Conservation (phyloP, 2,329 filamentous ascomycete species). For the Aureobasidium sp. region DNA sequence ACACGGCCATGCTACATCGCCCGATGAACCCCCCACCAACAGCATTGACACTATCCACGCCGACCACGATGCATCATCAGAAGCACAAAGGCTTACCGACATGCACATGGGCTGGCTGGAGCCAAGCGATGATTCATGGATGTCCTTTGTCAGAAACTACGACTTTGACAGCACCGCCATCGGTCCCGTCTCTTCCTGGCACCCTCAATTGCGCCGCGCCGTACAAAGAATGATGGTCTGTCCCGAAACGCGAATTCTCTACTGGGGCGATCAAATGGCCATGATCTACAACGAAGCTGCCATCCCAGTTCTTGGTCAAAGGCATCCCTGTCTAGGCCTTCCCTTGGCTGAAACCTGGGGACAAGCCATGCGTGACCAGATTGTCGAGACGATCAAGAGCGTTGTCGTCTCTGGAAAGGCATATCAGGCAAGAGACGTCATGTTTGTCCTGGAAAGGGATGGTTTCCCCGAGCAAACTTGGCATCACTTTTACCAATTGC, state of each 20-base stretch:
- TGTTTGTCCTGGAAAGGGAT: constrained; percentile 6
- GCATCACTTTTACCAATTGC: constrained; percentile 26
- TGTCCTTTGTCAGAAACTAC: constrained; percentile 21
- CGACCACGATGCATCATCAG: background rate
- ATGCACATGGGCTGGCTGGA: constrained; percentile 6
- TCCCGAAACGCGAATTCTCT: constrained; percentile 26
- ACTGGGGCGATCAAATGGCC: constrained; percentile 27
- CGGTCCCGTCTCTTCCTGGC: constrained; percentile 27
- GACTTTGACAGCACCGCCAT: constrained; percentile 26
- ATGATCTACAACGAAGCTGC: constrained; percentile 34
- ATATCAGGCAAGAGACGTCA: background rate
- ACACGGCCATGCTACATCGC: background rate
- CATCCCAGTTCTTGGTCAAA: constrained; percentile 26
- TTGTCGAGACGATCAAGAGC: background rate
- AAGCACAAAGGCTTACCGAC: background rate
- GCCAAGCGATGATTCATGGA: constrained; percentile 8
- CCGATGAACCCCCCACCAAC: background rate
- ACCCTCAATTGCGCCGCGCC: constrained; percentile 21
- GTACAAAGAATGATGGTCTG: constrained; percentile 26
- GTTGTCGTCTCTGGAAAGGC: background rate
- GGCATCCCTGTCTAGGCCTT: constrained; percentile 22
- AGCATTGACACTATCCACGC: background rate
- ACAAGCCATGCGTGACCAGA: background rate
- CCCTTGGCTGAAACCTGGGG: constrained; percentile 18
- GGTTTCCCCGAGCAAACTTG: constrained; percentile 27